Conservation (phyloP, 257 asterid species). For the Solanum rostratum region DNA sequence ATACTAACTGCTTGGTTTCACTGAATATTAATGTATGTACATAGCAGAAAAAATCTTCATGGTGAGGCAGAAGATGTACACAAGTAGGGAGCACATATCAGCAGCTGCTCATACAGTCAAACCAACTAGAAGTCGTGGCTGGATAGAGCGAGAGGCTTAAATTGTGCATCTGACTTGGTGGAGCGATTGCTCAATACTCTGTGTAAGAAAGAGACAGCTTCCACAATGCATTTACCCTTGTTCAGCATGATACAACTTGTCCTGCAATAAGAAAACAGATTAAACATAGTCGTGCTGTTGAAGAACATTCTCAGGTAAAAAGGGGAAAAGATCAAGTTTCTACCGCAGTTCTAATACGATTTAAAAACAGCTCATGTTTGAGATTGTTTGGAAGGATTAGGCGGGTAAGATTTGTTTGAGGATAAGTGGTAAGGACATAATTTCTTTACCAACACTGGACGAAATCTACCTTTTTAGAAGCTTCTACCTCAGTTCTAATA, state of each 20-base stretch:
- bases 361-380: neutral
- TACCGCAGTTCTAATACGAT: neutral
- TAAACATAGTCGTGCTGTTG: neutral
- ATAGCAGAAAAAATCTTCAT: neutral
- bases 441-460: neutral
- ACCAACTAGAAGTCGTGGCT: neutral
- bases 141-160: constrained; percentile 30
- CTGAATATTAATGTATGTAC: neutral
- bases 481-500: neutral
- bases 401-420: neutral
- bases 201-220: constrained; percentile 45
- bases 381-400: neutral
- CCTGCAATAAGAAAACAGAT: constrained; percentile 24
- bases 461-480: neutral
- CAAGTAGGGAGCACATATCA: neutral
- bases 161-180: constrained; percentile 23
- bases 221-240: constrained; percentile 52
- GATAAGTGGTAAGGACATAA: neutral
- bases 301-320: neutral
- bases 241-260: constrained; percentile 61
- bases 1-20: neutral
- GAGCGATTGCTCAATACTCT: constrained; percentile 26
- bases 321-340: neutral
- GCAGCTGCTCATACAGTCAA: neutral
- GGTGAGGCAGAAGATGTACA: neutral